These are phyloP conservation scores for Fusarium cicatricum DNA, from an alignment of 2,329 filamentous ascomycete species.

Conservation along the genomic window DNA sequence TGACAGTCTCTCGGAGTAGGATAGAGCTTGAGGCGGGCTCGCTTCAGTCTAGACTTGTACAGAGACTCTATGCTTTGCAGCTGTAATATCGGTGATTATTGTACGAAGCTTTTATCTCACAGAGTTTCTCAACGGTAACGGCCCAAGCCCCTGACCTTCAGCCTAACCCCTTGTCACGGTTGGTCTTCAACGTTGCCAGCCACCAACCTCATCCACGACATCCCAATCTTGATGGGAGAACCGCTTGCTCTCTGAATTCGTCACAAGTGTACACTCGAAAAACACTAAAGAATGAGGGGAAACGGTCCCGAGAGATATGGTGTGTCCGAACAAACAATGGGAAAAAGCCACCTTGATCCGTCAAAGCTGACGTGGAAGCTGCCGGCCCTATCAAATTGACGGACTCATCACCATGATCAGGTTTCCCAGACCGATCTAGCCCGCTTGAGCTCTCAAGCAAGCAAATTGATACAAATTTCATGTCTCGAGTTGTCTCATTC, in stretches of 20 bases:
- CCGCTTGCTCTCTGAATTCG: too few relatives aligned
- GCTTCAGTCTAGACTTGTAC: neutral
- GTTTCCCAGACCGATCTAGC: constrained; percentile 9
- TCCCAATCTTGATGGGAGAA: neutral
- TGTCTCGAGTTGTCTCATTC: too few relatives aligned
- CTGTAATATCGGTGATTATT: too few relatives aligned
- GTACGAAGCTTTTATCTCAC: neutral
- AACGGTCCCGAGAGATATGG: too few relatives aligned
- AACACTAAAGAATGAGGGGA: too few relatives aligned
- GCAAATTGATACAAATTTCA: too few relatives aligned
- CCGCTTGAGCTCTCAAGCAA: too few relatives aligned
- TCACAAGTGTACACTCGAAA: too few relatives aligned
- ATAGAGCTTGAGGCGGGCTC: neutral
- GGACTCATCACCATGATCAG: constrained; percentile 1
- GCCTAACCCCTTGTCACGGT: neutral
- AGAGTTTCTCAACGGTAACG: neutral
- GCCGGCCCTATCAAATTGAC: constrained; percentile 25
- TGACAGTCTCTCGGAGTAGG: neutral
- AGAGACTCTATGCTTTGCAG: neutral
- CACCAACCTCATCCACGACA: neutral
- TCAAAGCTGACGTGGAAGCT: constrained; percentile 26
- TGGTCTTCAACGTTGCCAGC: neutral
- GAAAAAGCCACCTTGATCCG: constrained; percentile 19
- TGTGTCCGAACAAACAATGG: neutral
- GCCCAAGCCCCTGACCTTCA: neutral